These are phyloP conservation scores for Cucumis sativus DNA, from an alignment of 306 rosid genomes.

Conservation along the genomic window DNA sequence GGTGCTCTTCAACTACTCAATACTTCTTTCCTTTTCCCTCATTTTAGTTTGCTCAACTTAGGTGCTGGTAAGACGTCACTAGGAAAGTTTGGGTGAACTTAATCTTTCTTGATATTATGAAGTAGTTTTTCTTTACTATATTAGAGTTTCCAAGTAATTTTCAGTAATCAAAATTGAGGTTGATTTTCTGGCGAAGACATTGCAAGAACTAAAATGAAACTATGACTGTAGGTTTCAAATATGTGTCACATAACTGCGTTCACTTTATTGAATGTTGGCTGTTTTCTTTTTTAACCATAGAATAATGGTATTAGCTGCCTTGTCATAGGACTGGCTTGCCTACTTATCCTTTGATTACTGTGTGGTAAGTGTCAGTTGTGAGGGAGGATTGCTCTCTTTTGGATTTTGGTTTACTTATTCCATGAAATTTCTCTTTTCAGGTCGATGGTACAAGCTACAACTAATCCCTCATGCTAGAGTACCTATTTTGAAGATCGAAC, in stretches of 20 bases:
- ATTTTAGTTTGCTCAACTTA: background rate
- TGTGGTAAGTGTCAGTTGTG: background rate
- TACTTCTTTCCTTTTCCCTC: background rate
- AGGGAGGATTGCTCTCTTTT: background rate
- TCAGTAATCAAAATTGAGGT: background rate
- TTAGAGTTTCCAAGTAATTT: background rate
- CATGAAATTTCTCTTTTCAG: slow-evolving; percentile 29
- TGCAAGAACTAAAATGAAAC: background rate
- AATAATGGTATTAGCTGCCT: background rate
- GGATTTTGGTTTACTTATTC: background rate
- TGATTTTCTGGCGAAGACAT: background rate
- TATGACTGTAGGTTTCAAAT: background rate
- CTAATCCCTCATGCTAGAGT: slow-evolving; percentile 57
- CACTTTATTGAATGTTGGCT: background rate
- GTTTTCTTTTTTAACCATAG: background rate
- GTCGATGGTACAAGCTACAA: slow-evolving; percentile 44
- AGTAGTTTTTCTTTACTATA: background rate
- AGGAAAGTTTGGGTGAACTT: background rate
- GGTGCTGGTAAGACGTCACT: background rate
- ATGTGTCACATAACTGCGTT: background rate
- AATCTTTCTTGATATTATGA: background rate
- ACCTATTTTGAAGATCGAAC: slow-evolving; percentile 62
- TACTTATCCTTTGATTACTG: background rate
- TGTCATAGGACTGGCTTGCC: background rate
- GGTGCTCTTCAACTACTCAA: slow-evolving; percentile 25